Evolutionary conservation across 2,329 filamentous ascomycete species (phyloP).

Genomic region (Pseudogymnoascus destructans): DNA sequence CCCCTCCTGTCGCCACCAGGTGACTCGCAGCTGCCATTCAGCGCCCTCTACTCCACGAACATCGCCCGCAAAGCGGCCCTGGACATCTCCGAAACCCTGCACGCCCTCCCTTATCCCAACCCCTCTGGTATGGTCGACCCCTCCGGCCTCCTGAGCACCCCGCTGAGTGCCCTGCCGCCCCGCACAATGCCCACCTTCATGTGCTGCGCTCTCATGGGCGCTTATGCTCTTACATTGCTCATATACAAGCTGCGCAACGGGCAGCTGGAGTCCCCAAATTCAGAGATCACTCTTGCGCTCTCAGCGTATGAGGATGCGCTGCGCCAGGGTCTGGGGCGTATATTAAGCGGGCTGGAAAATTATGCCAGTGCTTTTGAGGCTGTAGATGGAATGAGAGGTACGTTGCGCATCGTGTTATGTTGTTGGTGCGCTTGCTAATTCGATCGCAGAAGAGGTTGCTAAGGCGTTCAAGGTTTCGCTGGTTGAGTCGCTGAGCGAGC

Average conservation of each 20-base stretch:
- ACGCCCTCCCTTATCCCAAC: constrained; percentile 34
- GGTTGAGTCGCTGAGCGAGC: background rate
- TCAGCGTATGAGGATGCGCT: background rate
- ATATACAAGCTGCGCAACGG: background rate
- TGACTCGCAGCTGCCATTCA: constrained; percentile 30
- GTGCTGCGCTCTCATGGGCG: constrained; percentile 27
- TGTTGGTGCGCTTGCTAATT: background rate
- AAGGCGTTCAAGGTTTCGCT: constrained; percentile 1
- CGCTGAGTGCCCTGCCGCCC: constrained; percentile 13
- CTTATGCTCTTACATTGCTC: constrained; percentile 27
- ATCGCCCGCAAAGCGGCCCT: constrained; percentile 37
- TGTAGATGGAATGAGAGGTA: constrained; percentile 8
- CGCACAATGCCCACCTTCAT: constrained; percentile 26
- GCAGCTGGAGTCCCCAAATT: background rate
- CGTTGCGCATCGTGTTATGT: background rate
- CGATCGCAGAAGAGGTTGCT: background rate
- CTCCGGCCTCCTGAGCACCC: background rate
- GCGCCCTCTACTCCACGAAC: constrained; percentile 34
- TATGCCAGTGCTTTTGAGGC: background rate
- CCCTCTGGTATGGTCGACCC: constrained; percentile 17
- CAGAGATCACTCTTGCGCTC: background rate
- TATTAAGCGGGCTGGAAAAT: constrained; percentile 1
- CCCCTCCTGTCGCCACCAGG: background rate
- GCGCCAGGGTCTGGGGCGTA: background rate
- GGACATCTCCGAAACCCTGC: constrained; percentile 34